phyloP scores from a whole-genome alignment of 2,329 filamentous ascomycete genomes.

The Periconia digitata region DNA sequence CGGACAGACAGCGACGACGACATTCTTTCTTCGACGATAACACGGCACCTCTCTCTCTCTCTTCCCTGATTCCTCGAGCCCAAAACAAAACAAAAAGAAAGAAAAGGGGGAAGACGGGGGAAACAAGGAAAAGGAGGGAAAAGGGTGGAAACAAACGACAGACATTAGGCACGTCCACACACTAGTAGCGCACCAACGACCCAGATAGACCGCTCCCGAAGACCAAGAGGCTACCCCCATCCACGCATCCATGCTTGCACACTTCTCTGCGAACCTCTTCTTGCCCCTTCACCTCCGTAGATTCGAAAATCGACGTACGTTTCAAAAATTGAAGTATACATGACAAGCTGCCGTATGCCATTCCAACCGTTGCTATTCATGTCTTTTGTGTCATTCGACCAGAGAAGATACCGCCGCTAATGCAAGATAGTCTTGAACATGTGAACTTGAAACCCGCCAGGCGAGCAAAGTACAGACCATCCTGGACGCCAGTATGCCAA shows the following conservation, averaged over 20 bases:
- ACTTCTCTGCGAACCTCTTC: not conserved
- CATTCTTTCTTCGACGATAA: not conserved
- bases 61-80: not conserved
- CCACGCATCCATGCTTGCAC: conserved; percentile 1
- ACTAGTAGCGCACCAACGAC: not conserved
- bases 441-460: conserved; percentile 9
- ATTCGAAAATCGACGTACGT: conserved; percentile 1
- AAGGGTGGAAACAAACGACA: conserved; percentile 5
- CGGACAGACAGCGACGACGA: not conserved
- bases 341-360: conserved; percentile 5
- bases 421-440: conserved; percentile 10
- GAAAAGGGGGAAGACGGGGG: not conserved
- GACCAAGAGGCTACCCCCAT: not conserved
- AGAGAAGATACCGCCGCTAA: conserved; percentile 4
- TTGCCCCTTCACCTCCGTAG: not conserved
- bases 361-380: conserved; percentile 3
- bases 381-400: conserved; percentile 3
- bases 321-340: conserved; percentile 6
- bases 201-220: not conserved
- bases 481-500: conserved; percentile 10
- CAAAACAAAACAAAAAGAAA: not conserved
- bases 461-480: conserved; percentile 17
- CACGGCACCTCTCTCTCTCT: not conserved
- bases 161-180: conserved; percentile 2
- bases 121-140: not conserved